phyloP scores from a whole-genome alignment of 78 protist species.

The Dictyostelium discoideum region DNA sequence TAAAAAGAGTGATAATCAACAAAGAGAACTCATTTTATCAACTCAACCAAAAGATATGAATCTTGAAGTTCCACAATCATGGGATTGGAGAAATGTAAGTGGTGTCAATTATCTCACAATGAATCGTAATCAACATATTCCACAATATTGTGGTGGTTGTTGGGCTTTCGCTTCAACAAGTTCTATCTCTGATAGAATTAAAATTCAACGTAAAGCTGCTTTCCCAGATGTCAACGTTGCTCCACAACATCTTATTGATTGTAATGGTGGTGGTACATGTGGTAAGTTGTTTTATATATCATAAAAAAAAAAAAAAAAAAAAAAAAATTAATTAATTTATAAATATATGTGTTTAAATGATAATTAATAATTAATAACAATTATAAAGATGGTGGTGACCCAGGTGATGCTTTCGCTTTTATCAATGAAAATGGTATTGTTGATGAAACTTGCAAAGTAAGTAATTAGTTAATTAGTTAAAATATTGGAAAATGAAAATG shows the following conservation, averaged over 20 bases:
- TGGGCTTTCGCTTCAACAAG: slow-evolving; percentile 65
- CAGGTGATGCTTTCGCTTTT: slow-evolving; percentile 30
- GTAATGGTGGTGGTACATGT: slow-evolving; percentile 81
- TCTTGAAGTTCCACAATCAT: slow-evolving; percentile 14
- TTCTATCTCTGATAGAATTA: slow-evolving; percentile 68
- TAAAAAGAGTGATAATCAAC: slow-evolving; percentile 17
- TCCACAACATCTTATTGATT: slow-evolving; percentile 80
- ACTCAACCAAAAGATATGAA: slow-evolving; percentile 52
- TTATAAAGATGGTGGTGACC: slow-evolving; percentile 3
- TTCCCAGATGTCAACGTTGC: slow-evolving; percentile 35
- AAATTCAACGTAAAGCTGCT: slow-evolving; percentile 1
- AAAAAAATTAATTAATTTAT: not conserved
- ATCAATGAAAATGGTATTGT: slow-evolving; percentile 35
- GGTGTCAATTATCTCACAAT: slow-evolving; percentile 55
- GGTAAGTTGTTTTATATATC: not conserved
- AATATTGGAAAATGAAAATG: too few species aligned
- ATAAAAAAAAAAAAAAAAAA: too few species aligned
- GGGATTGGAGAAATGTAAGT: slow-evolving; percentile 81
- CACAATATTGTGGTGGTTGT: slow-evolving; percentile 23
- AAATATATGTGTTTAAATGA: not conserved
- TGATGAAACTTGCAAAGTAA: slow-evolving; percentile 64
- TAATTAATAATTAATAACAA: too few species aligned
- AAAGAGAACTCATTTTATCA: not conserved
- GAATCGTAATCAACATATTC: slow-evolving; percentile 41
- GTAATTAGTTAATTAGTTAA: not conserved